Evolutionary conservation across 1,284 basidiomycete genomes (phyloP), one percentile per base, ranked within the genome.

Genomic region (Cutaneotrichosporon sp.): DNA sequence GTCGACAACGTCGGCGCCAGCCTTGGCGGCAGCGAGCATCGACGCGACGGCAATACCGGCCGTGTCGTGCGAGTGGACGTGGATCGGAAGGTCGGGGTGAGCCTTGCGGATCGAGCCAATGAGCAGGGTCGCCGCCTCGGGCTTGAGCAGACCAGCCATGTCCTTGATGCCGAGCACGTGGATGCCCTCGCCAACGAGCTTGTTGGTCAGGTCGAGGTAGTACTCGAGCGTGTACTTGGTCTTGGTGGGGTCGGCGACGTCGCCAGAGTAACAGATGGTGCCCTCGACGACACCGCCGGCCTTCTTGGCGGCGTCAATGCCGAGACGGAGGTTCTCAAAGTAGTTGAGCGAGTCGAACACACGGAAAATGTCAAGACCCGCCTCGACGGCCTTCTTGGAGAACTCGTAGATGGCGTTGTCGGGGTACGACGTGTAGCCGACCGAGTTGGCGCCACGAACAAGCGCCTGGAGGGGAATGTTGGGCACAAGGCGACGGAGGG

Each of bases 371-470:
- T 99, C 96, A 45, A 98, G 83, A 74, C 96, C 96, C 64, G 94
- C 96, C 79, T 98, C 93, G 23, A 99, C 94, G 18, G 96, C 96
- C 77, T 96, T 80, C 80, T 91, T 93, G 56, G 88, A 92, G 79
- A 94, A 94, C 74, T 98, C 96, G 77, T 99, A 98, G 77, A 99
- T 97, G 60, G 91, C 93, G 69, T 99, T 99, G 77, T 99, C 96
- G 30, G 96, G 94, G 78, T 98, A 98, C 68, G 90, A 92, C 4
- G 96, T 98, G 79, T 98, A 99, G 39, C 96, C 96, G 59, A 99
- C 96, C 64, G 94, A 93, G 73, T 99, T 99, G 61, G 96, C 96
- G 68, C 96, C 96, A 77, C 96, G 90, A 47, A 99, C 91, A 49
- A 99, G 84, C 37, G 96, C 96, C 78, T 98, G 96, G 75, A 99